A percentile compares a stretch with the other conserved stretches of the same genome.
These are phyloP conservation scores for Hamigera avellanea DNA, from an alignment of 495 filamentous ascomycete genomes.

Conservation along the genomic window DNA sequence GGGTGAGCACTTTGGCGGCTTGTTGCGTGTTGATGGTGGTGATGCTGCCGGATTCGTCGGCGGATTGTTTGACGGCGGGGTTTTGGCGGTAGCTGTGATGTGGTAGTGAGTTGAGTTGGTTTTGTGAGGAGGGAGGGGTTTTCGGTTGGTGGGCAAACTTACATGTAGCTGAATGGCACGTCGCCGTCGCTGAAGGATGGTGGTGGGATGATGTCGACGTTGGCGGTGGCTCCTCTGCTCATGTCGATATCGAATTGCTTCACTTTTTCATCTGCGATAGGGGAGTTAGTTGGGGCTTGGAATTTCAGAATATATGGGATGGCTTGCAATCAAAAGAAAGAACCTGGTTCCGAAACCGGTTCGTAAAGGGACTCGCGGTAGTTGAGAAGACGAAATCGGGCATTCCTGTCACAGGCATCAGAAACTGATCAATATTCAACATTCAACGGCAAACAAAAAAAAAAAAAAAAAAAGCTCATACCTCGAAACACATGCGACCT, in stretches of 20 bases:
- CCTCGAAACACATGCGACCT: conserved; percentile 81
- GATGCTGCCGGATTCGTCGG: conserved; percentile 38
- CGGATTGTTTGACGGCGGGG: conserved; percentile 39
- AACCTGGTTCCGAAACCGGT: conserved; percentile 51
- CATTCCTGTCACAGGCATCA: conserved; percentile 23
- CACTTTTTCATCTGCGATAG: conserved; percentile 46
- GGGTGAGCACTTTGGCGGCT: conserved; percentile 35
- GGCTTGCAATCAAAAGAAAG: conserved; percentile 52
- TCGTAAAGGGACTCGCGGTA: conserved; percentile 47
- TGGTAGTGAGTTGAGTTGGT: conserved; percentile 3
- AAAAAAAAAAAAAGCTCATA: conserved; percentile 14
- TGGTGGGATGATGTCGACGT: conserved; percentile 67
- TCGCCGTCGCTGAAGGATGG: conserved; percentile 57
- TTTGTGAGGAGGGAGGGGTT: background rate
- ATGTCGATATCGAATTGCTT: conserved; percentile 63
- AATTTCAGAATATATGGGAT: background rate
- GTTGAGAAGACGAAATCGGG: conserved; percentile 72
- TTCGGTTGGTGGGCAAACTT: conserved; percentile 5
- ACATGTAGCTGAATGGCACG: conserved; percentile 56
- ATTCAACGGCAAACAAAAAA: too few species aligned
- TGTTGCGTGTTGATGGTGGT: conserved; percentile 41
- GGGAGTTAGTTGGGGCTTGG: too few species aligned
- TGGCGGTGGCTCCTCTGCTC: conserved; percentile 41
- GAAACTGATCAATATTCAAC: too few species aligned
- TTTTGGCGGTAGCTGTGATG: conserved; percentile 48